Conservation (phyloP, 768 basidiomycete species). For the Trametes cinnabarina region DNA sequence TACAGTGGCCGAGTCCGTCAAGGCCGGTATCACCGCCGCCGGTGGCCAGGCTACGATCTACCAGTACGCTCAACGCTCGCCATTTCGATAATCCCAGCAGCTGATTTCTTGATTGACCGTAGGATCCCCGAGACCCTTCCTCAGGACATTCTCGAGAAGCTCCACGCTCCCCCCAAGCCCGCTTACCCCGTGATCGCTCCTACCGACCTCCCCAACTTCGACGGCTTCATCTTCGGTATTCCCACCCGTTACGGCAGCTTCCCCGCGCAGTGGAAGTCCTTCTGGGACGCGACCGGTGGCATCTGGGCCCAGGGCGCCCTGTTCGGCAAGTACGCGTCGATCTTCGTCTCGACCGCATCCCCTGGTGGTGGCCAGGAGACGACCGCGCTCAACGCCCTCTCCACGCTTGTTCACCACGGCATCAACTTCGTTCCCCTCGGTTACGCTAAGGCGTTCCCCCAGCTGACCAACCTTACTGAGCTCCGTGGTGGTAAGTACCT, state of each 20-base stretch:
- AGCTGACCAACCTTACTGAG: conserved; percentile 40
- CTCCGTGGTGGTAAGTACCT: conserved; percentile 44
- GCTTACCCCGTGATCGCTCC: conserved; percentile 69
- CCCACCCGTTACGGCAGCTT: conserved; percentile 82
- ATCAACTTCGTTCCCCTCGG: conserved; percentile 53
- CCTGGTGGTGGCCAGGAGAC: conserved; percentile 73
- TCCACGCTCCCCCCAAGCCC: conserved; percentile 73
- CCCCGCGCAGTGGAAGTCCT: conserved; percentile 77
- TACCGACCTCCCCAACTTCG: conserved; percentile 54
- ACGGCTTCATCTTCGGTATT: conserved; percentile 77
- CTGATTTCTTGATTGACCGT: no score
- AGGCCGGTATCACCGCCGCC: conserved; percentile 40
- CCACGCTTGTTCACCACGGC: conserved; percentile 56
- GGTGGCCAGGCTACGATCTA: conserved; percentile 48
- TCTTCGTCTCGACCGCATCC: conserved; percentile 70
- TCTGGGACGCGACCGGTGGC: conserved; percentile 77
- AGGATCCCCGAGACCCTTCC: conserved; percentile 82
- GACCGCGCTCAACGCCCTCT: conserved; percentile 37
- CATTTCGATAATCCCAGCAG: no score
- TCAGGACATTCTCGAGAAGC: conserved; percentile 58
- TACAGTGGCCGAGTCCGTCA: conserved; percentile 59
- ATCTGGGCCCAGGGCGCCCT: conserved; percentile 63
- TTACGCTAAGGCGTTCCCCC: conserved; percentile 42
- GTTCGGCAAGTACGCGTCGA: conserved; percentile 71
- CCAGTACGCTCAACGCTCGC: conserved; percentile 33